These are phyloP conservation scores for Colletotrichum phormii DNA, from an alignment of 2,329 filamentous ascomycete genomes.

Conservation along the genomic window DNA sequence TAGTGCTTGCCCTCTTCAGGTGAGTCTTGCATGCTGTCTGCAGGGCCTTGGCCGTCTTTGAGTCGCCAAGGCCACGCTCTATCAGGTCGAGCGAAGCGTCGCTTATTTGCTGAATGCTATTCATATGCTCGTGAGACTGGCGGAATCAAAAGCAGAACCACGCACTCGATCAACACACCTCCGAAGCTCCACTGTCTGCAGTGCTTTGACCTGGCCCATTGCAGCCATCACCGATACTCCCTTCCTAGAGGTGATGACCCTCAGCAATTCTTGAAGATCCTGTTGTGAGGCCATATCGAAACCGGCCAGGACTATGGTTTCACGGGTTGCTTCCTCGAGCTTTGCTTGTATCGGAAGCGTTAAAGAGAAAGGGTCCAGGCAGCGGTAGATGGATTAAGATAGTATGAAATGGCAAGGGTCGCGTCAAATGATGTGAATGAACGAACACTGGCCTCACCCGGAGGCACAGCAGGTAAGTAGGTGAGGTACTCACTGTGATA, in stretches of 20 bases:
- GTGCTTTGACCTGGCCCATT: constrained; percentile 67
- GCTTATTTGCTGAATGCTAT: constrained; percentile 66
- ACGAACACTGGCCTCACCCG: too few species aligned
- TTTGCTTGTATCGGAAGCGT: background rate
- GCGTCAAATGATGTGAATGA: too few species aligned
- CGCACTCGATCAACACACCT: constrained; percentile 56
- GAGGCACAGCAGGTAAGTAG: too few species aligned
- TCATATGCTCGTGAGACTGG: constrained; percentile 15
- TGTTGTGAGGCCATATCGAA: constrained; percentile 65
- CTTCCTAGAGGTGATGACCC: constrained; percentile 69
- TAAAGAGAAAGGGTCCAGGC: background rate
- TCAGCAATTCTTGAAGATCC: constrained; percentile 71
- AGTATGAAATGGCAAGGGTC: too few species aligned
- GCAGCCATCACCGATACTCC: constrained; percentile 67
- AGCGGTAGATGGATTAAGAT: too few species aligned
- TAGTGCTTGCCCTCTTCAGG: constrained; percentile 49
- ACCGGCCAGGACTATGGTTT: background rate
- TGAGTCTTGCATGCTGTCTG: constrained; percentile 67
- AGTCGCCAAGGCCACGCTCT: constrained; percentile 59
- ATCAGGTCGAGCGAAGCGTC: constrained; percentile 58
- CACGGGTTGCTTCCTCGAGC: background rate
- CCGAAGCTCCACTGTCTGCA: constrained; percentile 65
- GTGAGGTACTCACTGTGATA: too few species aligned
- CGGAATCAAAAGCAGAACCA: background rate
- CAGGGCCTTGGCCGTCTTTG: constrained; percentile 61